These are phyloP conservation scores for Tagetes patula DNA, from an alignment of 129 eudicot species.

Conservation along the genomic window DNA sequence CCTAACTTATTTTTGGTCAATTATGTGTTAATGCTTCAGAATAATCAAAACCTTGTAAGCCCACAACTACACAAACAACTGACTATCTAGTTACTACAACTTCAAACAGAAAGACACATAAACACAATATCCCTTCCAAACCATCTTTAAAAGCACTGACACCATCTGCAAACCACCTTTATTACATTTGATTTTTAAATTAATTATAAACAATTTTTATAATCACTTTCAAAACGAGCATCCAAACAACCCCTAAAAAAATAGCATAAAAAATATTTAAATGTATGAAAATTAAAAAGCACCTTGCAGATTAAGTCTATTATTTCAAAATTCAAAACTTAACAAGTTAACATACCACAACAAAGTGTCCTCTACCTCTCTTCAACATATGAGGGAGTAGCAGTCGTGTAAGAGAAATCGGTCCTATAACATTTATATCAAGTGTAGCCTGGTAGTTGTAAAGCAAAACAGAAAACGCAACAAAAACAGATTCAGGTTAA, in stretches of 20 bases:
- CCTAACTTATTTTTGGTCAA: not conserved
- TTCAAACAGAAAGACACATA: slow-evolving; percentile 1
- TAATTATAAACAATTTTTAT: not conserved
- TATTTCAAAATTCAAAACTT: not conserved
- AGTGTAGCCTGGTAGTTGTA: slow-evolving; percentile 64
- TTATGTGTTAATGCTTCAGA: not conserved
- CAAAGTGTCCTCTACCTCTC: slow-evolving; percentile 91
- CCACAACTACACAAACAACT: not conserved
- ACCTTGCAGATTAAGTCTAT: not conserved
- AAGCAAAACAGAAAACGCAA: slow-evolving; percentile 26
- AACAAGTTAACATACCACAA: slow-evolving; percentile 65
- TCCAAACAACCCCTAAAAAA: slow-evolving; percentile 10
- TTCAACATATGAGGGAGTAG: slow-evolving; percentile 84
- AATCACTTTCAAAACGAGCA: not conserved
- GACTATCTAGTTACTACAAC: not conserved
- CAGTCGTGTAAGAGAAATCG: slow-evolving; percentile 83
- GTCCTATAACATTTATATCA: slow-evolving; percentile 83
- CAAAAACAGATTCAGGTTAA: slow-evolving; percentile 8
- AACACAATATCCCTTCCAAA: not conserved
- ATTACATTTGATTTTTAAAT: not conserved
- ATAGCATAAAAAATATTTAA: not conserved
- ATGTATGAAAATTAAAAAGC: slow-evolving; percentile 11
- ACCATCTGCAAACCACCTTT: not conserved
- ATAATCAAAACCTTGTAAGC: not conserved
- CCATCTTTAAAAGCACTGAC: not conserved